Base-by-base conservation (phyloP, 768 basidiomycete genomes). In the Boletus subcaerulescens region DNA sequence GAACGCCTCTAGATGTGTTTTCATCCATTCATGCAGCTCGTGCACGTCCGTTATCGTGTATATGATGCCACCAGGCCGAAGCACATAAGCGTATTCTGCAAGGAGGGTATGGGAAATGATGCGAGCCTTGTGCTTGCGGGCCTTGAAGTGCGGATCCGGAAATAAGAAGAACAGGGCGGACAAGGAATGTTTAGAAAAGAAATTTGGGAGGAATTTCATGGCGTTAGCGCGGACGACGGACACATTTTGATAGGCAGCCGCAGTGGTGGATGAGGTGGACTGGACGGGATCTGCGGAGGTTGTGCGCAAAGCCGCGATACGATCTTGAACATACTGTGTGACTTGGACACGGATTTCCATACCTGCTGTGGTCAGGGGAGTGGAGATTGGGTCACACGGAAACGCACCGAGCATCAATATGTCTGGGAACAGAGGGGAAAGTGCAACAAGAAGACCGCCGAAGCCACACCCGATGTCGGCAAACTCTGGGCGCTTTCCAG, bases 391-490 rank as follows among this genome's bases (percentile, higher is more conserved):
- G 15, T 13, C 14, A 48, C 29, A 10, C 31, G 50, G n/a, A 47
- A 39, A 75, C 79, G 69, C 67, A 95, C 96, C 97, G 29, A 99
- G 84, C 83, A 99, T 96, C 49, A 97, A 79, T 0, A 84, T 90
- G 59, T 96, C 86, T 8, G 97, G 97, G 65, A 89, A 97, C 36
- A 92, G 74, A 7, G 94, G 93, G 0, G 94, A 92, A 15, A 99
- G 83, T 5, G 89, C 74, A 60, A 95, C 89, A 56, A 96, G 76
- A 39, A 99, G 82, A 15, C 97, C 97, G 14, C 97, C 97, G 65
- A 98, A 99, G 41, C 97, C 97, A 70, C 97, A 99, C 0, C 97
- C 97, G 35, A 99, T 85, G 71, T 99, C 97, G 4, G 93, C 97
- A 65, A 94, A 97, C 72, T 95, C 93, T 43, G 97, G 95, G 11